These are phyloP conservation scores for Fusarium piperis DNA, from an alignment of 2,329 filamentous ascomycete genomes.

Conservation along the genomic window DNA sequence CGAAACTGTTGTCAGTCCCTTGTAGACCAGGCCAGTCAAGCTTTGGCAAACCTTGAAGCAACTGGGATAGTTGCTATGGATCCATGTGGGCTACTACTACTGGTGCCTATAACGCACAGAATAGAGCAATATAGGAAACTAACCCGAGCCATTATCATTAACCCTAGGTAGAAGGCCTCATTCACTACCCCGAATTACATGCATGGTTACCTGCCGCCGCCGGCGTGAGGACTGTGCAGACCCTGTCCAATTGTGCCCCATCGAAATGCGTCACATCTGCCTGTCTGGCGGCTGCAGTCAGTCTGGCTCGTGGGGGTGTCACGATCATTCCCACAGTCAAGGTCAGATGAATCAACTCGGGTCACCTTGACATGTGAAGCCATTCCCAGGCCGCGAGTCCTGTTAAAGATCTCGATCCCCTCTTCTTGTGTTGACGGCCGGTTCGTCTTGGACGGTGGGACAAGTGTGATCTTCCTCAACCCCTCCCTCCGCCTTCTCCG, in stretches of 20 bases:
- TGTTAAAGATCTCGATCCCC: slow-evolving; percentile 23
- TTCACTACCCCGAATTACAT: not conserved
- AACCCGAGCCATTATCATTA: not conserved
- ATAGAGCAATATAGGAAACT: not conserved
- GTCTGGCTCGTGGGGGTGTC: slow-evolving; percentile 7
- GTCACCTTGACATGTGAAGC: slow-evolving; percentile 23
- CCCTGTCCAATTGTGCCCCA: not conserved
- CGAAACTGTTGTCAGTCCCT: not conserved
- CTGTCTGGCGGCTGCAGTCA: not conserved
- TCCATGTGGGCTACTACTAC: not conserved
- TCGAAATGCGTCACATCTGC: not conserved
- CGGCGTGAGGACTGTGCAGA: not conserved
- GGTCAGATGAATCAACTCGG: not conserved
- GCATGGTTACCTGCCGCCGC: not conserved
- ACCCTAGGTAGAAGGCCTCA: not conserved
- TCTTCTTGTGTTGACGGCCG: not conserved
- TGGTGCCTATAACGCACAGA: not conserved
- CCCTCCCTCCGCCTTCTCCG: not conserved
- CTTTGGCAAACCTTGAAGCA: not conserved
- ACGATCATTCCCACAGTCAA: not conserved
- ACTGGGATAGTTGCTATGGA: not conserved
- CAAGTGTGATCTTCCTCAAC: not conserved
- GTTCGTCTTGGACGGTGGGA: not conserved
- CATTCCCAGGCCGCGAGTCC: slow-evolving; percentile 13
- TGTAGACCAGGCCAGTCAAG: not conserved